Evolutionary conservation across 2,329 filamentous ascomycete genomes (phyloP).

Genomic region (Seiridium cupressi): DNA sequence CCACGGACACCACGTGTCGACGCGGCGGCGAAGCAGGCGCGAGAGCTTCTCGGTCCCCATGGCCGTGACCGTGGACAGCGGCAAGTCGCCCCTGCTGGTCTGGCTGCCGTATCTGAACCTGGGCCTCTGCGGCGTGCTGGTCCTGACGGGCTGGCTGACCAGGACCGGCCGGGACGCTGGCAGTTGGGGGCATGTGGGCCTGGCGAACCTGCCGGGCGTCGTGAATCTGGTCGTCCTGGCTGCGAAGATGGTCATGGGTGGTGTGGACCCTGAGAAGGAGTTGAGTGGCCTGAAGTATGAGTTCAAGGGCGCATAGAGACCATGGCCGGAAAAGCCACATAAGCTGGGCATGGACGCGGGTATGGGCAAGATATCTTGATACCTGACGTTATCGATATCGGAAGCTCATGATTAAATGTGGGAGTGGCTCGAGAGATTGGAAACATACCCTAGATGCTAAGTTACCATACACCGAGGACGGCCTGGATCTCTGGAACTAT

Average conservation of each 20-base stretch:
- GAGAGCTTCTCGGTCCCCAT: conserved; percentile 1
- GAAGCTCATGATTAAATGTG: too few relatives aligned
- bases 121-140: conserved; percentile 52
- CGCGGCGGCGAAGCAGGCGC: background rate
- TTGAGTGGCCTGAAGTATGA: conserved; percentile 61
- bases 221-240: conserved; percentile 61
- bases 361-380: background rate
- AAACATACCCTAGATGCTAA: too few relatives aligned
- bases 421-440: too few relatives aligned
- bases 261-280: conserved; percentile 67
- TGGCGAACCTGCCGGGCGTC: conserved; percentile 51
- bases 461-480: too few relatives aligned
- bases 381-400: too few relatives aligned
- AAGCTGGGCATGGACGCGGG: background rate
- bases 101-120: conserved; percentile 62
- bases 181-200: conserved; percentile 35
- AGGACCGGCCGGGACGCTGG: conserved; percentile 15
- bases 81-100: conserved; percentile 47
- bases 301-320: conserved; percentile 61
- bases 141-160: conserved; percentile 40
- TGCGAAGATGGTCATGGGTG: conserved; percentile 64
- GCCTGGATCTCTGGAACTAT: too few relatives aligned
- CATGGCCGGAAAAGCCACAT: too few relatives aligned
- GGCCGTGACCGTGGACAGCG: background rate
- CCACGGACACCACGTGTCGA: background rate